Evolutionary conservation across 306 rosid genomes (phyloP), one percentile per base, ranked within the genome.

Genomic region (Inga oerstediana): DNA sequence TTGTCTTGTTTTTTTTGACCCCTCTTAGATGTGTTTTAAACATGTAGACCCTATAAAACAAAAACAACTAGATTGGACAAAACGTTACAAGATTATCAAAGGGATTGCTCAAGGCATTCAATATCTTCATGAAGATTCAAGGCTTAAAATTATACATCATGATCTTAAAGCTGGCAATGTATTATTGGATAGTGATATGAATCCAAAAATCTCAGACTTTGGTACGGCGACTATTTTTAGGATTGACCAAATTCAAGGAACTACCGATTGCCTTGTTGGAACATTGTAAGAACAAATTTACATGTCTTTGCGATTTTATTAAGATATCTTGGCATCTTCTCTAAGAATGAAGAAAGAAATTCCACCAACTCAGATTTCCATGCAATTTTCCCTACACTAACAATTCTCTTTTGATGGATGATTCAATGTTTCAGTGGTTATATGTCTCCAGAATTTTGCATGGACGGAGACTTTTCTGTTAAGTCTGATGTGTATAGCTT

Each of bases 71-170:
- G 82, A 89, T 77, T 90, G 97, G 93, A 74, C 45, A 37, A 88
- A 87, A 75, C 88, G 90, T 64, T 89, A 37, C 45, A 82, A 80
- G 12, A 82, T 92, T 39, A 80, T 90, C 3, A 45, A 8, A 61
- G 93, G 91, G 11, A 65, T 89, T 77, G 91, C 88, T 44, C 80
- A 81, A 56, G 91, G 91, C n/a, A 86, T 89, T 72, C 82, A 89
- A 41, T 90, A 89, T 74, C 89, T 90, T 13, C 94, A 92, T 37
- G 90, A 90, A 78, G 92, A 90, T 65, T 88, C 92, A 19, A 78
- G 83, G 4, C 84, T 90, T 44, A 83, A 75, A 80, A 89, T 90
- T 15, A 13, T 48, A 11, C 54, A 48, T 13, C 19, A 5, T 48
- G 5, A 48, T 48, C 4, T 48, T 4, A 87, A 89, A 69, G 67